Evolutionary conservation across 73 alveolate species (phyloP).

Genomic region (Blepharisma japonicum): DNA sequence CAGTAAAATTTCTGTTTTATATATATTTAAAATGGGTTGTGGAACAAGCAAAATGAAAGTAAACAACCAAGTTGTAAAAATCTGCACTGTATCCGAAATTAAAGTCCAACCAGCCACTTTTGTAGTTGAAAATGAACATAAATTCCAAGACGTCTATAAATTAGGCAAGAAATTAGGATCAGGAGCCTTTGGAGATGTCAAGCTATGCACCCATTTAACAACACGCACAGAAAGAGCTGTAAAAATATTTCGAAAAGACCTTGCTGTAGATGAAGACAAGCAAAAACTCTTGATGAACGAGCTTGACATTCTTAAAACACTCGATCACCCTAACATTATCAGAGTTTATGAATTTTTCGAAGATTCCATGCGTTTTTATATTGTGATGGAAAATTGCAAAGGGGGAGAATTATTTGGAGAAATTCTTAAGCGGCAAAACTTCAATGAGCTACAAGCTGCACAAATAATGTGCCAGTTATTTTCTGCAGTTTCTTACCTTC

Average conservation of each 20-base stretch:
- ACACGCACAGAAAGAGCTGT: slow-evolving; percentile 34
- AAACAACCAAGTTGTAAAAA: no score
- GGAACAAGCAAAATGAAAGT: no score
- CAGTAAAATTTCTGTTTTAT: no score
- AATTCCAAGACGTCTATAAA: no score
- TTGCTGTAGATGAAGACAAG: neutral
- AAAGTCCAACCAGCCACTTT: no score
- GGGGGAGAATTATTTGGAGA: slow-evolving; percentile 90
- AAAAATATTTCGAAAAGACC: slow-evolving; percentile 28
- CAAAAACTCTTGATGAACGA: slow-evolving; percentile 48
- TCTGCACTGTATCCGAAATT: no score
- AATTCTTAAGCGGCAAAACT: slow-evolving; percentile 63
- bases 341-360: slow-evolving; percentile 57
- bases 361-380: slow-evolving; percentile 44
- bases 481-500: slow-evolving; percentile 48
- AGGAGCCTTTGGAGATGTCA: slow-evolving; percentile 34
- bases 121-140: no score
- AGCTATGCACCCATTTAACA: slow-evolving; percentile 7
- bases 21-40: no score
- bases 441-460: slow-evolving; percentile 70
- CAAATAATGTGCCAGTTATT: slow-evolving; percentile 63
- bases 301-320: slow-evolving; percentile 54
- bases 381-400: slow-evolving; percentile 70
- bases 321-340: slow-evolving; percentile 59
- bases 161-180: slow-evolving; percentile 26